Percentiles rank a stretch among this genome's conserved stretches.
Conservation (phyloP, 2,329 filamentous ascomycete genomes). For the Cladophialophora psammophila region DNA sequence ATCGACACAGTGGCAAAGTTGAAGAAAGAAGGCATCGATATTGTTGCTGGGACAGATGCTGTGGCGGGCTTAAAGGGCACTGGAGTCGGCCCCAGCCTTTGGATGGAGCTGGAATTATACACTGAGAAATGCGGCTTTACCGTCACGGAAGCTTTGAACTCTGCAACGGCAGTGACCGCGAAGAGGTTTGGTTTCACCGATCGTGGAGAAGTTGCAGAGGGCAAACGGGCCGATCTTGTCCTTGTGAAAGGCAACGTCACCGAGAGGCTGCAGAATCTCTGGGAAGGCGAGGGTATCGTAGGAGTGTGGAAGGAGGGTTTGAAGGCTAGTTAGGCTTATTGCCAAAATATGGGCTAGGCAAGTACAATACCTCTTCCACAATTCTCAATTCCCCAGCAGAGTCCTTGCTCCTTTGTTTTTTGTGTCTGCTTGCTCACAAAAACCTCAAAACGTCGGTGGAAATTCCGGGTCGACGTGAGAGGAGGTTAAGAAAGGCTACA, state of each 20-base stretch:
- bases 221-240: constrained; percentile 39
- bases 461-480: background rate
- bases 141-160: constrained; percentile 40
- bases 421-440: background rate
- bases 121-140: constrained; percentile 43
- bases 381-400: background rate
- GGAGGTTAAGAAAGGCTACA: background rate
- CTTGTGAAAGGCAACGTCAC: constrained; percentile 40
- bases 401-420: background rate
- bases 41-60: constrained; percentile 46
- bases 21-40: constrained; percentile 42
- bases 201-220: constrained; percentile 42
- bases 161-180: constrained; percentile 42
- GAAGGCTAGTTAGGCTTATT: constrained; percentile 25
- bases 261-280: constrained; percentile 35
- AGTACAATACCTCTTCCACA: background rate
- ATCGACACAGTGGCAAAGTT: constrained; percentile 37
- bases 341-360: background rate
- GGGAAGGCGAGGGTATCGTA: constrained; percentile 36
- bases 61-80: constrained; percentile 38
- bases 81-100: constrained; percentile 40
- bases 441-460: background rate
- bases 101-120: constrained; percentile 43
- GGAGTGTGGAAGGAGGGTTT: constrained; percentile 40
- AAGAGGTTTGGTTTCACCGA: constrained; percentile 42